Evolutionary conservation across 2,329 filamentous ascomycete species (phyloP).

Genomic region (Pseudogymnoascus sp.): DNA sequence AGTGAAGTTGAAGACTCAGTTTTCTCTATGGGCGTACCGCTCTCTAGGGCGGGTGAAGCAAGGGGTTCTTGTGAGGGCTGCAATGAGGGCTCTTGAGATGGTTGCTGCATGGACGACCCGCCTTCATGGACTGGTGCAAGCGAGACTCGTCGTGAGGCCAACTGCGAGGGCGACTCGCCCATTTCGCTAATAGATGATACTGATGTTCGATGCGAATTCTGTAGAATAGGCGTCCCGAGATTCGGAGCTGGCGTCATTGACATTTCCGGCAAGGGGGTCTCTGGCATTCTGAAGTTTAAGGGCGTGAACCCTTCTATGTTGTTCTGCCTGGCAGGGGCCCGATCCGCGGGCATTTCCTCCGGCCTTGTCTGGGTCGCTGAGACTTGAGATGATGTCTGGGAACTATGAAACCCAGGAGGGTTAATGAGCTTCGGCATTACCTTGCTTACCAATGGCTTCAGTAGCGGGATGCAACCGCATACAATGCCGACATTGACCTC

Average conservation of each 20-base stretch:
- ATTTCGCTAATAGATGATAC: neutral
- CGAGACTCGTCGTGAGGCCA: neutral
- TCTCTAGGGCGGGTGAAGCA: neutral
- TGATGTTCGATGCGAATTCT: neutral
- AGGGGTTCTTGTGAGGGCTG: neutral
- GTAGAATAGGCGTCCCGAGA: neutral
- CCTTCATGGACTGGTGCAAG: neutral
- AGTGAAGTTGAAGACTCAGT: neutral
- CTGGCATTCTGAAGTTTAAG: neutral
- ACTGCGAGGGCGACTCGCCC: neutral
- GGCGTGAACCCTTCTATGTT: neutral
- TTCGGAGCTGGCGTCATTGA: neutral
- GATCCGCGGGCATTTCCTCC: neutral
- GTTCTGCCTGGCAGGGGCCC: neutral
- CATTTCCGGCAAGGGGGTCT: neutral
- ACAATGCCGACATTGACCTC: constrained; percentile 84
- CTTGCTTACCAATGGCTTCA: constrained; percentile 68
- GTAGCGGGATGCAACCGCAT: constrained; percentile 75
- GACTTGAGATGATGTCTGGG: neutral
- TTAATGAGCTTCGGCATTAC: constrained; percentile 14
- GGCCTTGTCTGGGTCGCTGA: neutral
- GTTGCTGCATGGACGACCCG: neutral
- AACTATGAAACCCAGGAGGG: neutral
- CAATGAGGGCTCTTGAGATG: neutral
- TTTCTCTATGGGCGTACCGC: neutral